These are phyloP conservation scores for Trypanosoma cruzi DNA, from an alignment of 208 protist genomes.

Conservation along the genomic window DNA sequence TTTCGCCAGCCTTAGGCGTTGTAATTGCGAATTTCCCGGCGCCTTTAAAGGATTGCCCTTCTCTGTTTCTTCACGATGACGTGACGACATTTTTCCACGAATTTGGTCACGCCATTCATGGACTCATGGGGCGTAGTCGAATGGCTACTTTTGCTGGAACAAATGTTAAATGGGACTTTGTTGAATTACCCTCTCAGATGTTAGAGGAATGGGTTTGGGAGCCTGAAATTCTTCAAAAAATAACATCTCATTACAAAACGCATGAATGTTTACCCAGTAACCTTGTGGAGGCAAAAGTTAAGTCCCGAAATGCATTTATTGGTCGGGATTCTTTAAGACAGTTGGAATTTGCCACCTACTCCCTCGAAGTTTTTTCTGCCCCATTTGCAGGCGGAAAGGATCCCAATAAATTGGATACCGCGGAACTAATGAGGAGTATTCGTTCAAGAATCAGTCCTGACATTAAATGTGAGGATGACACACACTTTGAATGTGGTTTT, in stretches of 20 bases:
- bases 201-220: constrained; percentile 93
- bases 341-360: constrained; percentile 81
- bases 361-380: constrained; percentile 65
- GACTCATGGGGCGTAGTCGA: constrained; percentile 68
- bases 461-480: constrained; percentile 53
- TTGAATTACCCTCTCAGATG: constrained; percentile 91
- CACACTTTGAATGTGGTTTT: constrained; percentile 84
- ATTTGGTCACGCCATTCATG: constrained; percentile 90
- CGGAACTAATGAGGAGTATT: constrained; percentile 56
- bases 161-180: constrained; percentile 85
- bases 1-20: constrained; percentile 73
- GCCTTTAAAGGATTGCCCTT: constrained; percentile 63
- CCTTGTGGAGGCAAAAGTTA: constrained; percentile 80
- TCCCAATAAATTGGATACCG: constrained; percentile 50
- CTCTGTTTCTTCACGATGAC: constrained; percentile 81
- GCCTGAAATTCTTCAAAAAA: constrained; percentile 68
- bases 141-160: constrained; percentile 83
- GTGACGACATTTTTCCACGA: constrained; percentile 92
- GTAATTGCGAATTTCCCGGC: constrained; percentile 85
- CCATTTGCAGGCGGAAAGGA: constrained; percentile 60
- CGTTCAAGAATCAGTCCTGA: constrained; percentile 59
- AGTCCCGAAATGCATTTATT: constrained; percentile 78
- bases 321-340: constrained; percentile 72
- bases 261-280: constrained; percentile 56
- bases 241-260: constrained; percentile 87